Evolutionary conservation across 2,329 filamentous ascomycete species (phyloP).

Genomic region (Diaporthe caulivora): DNA sequence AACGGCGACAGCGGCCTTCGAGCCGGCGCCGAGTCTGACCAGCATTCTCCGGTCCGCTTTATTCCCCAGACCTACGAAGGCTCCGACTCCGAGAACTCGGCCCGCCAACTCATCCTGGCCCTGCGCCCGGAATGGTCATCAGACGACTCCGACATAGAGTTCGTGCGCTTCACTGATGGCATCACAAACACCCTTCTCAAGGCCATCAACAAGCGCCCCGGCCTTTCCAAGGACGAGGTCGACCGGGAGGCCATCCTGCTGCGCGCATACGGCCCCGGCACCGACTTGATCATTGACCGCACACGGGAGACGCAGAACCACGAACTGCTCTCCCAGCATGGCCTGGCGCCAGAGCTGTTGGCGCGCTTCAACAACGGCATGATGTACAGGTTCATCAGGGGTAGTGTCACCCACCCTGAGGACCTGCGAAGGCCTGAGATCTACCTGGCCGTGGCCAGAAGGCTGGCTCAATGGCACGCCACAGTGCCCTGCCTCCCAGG

Average conservation of each 20-base stretch:
- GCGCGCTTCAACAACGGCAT: slow-evolving; percentile 97
- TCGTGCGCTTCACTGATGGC: slow-evolving; percentile 94
- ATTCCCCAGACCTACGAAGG: slow-evolving; percentile 85
- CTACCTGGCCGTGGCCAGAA: slow-evolving; percentile 84
- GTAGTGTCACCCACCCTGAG: slow-evolving; percentile 81
- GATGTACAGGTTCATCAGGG: slow-evolving; percentile 91
- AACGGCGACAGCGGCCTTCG: slow-evolving; percentile 42
- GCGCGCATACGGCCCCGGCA: slow-evolving; percentile 93
- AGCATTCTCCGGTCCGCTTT: slow-evolving; percentile 59
- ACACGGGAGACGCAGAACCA: slow-evolving; percentile 86
- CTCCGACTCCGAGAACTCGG: slow-evolving; percentile 80
- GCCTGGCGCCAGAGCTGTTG: slow-evolving; percentile 87
- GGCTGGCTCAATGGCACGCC: slow-evolving; percentile 95
- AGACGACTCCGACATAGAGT: slow-evolving; percentile 75
- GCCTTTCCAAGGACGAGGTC: slow-evolving; percentile 79
- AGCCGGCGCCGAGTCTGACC: slow-evolving; percentile 56
- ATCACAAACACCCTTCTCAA: slow-evolving; percentile 96
- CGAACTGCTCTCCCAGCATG: slow-evolving; percentile 85
- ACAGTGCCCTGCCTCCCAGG: slow-evolving; percentile 68
- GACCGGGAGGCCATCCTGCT: slow-evolving; percentile 90
- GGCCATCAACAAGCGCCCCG: slow-evolving; percentile 75
- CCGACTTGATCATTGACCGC: slow-evolving; percentile 94
- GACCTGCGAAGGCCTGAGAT: slow-evolving; percentile 83
- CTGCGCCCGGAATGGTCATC: slow-evolving; percentile 85
- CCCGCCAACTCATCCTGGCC: slow-evolving; percentile 81